These are phyloP conservation scores for Salix viminalis DNA, from an alignment of 345 rosid species.

Conservation along the genomic window DNA sequence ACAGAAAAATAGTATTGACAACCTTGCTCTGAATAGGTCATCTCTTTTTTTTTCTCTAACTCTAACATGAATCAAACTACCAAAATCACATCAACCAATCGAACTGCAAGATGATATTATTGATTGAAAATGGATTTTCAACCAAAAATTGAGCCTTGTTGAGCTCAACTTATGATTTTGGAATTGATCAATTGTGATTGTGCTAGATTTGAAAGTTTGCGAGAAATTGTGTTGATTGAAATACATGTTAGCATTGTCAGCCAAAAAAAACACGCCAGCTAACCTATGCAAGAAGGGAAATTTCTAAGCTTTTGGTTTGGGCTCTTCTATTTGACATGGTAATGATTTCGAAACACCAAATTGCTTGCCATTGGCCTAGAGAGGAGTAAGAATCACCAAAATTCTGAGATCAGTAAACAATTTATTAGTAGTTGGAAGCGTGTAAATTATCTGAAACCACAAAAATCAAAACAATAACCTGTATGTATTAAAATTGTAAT, in stretches of 20 bases:
- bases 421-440: not conserved
- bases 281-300: not conserved
- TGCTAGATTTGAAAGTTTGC: slow-evolving; percentile 26
- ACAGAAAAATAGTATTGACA: too few species aligned
- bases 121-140: too few species aligned
- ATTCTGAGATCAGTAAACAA: not conserved
- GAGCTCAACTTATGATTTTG: slow-evolving; percentile 42
- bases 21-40: slow-evolving; percentile 29
- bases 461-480: not conserved
- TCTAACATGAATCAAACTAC: slow-evolving; percentile 65
- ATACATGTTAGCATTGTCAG: slow-evolving; percentile 21
- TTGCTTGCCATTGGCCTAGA: not conserved
- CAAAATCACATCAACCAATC: slow-evolving; percentile 38
- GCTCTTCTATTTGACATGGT: not conserved
- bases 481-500: not conserved
- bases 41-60: slow-evolving; percentile 20
- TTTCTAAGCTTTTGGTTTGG: not conserved
- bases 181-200: slow-evolving; percentile 16
- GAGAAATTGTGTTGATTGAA: slow-evolving; percentile 13
- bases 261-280: not conserved
- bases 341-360: not conserved
- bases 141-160: slow-evolving; percentile 2
- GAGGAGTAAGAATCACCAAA: not conserved
- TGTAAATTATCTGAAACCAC: not conserved
- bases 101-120: slow-evolving; percentile 30